phyloP scores from a whole-genome alignment of 768 basidiomycete genomes.

The Macrolepiota albuminosa region DNA sequence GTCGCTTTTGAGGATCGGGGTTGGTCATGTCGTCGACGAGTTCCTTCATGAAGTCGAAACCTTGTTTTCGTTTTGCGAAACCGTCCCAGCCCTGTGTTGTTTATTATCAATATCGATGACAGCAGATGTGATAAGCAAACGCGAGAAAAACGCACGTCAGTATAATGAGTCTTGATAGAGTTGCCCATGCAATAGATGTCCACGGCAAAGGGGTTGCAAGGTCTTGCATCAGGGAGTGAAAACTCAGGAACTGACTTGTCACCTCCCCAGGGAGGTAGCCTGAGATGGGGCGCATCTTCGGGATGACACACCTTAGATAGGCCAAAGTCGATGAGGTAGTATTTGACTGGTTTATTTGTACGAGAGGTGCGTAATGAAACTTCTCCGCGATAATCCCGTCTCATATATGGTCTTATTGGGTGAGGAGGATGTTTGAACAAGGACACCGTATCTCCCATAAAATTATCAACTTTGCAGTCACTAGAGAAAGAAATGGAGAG shows the following conservation, averaged over 20 bases:
- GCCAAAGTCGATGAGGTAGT: neutral
- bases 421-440: neutral
- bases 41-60: neutral
- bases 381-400: neutral
- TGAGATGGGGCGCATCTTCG: too few relatives aligned
- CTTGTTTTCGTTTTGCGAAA: neutral
- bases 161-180: too few relatives aligned
- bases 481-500: neutral
- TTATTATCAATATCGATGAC: neutral
- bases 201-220: too few relatives aligned
- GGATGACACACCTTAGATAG: too few relatives aligned
- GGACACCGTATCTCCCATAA: neutral
- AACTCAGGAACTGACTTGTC: too few relatives aligned
- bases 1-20: conserved; percentile 26
- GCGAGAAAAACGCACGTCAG: too few relatives aligned
- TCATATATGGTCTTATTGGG: neutral
- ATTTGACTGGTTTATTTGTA: neutral
- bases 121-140: too few relatives aligned
- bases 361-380: neutral
- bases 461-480: neutral
- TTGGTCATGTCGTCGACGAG: neutral
- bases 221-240: too few relatives aligned
- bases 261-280: too few relatives aligned
- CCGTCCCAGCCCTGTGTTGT: neutral
- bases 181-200: too few relatives aligned